Evolutionary conservation across 2,329 filamentous ascomycete genomes (phyloP), one percentile per base, ranked within the genome.

Genomic region (Domatiomyces catenatus): DNA sequence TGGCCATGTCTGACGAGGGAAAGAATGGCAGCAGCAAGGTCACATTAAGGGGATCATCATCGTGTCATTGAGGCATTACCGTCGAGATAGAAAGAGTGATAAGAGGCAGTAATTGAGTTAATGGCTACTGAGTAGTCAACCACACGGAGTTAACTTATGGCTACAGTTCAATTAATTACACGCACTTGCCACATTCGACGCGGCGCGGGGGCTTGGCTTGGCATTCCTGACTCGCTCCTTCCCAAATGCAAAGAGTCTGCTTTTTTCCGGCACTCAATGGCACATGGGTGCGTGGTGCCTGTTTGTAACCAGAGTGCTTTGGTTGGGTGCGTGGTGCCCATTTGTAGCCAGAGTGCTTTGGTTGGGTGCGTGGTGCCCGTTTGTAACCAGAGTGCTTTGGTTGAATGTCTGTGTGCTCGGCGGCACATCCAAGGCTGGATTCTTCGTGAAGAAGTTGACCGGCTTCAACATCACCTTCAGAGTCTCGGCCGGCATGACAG

Each of bases 401-500:
- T 71, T 70, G 56, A 70, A 68, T 2, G 51, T 51, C 57, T 70
- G 68, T 12, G 60, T 58, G 7, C 67, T 69, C 28, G 64, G 65
- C 7, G 70, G 69, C 2, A 72, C 70, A 56, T 72, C 69, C 36
- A 75, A 56, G 7, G 71, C 71, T 1, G 73, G 72, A 52, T 74
- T 75, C 60, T 67, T 69, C n/a, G 68, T 67, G 56, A 74, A 75
- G 62, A 75, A 75, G 26, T 73, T 72, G 47, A 71, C 70, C 1
- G 73, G 72, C 54, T 71, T 69, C 28, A 75, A 58, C 59, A 67
- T 68, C 10, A 75, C 67, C 49, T 67, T 69, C 51, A 71, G 64
- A 17, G 67, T 64, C 61, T 83, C 80, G 58, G 73, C 74, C 0
- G 80, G 80, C 80, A 84, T 83, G 42, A 83, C 76, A 1, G 80